A percentile compares a stretch with the other conserved stretches of the same genome.
Evolutionary conservation across 345 rosid genomes (phyloP).

Genomic region (Pelargonium nanum): DNA sequence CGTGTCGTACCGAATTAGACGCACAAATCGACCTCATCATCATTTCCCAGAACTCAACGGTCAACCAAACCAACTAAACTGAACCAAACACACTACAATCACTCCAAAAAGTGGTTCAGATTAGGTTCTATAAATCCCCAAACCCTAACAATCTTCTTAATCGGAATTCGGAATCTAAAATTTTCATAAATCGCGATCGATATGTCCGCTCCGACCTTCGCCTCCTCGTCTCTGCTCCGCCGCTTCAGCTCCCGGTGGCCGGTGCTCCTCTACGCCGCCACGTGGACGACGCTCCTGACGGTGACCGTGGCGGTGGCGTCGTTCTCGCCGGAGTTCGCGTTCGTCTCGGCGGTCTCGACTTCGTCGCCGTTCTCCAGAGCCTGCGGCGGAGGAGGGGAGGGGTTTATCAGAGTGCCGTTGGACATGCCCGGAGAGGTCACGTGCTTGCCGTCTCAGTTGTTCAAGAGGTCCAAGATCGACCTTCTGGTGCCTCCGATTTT

Average conservation of each 20-base stretch:
- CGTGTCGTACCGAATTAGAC: no score
- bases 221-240: conserved; percentile 19
- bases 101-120: background rate
- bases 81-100: background rate
- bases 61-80: background rate
- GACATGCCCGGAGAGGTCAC: conserved; percentile 19
- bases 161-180: no score
- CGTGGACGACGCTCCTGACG: conserved; percentile 24
- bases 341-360: conserved; percentile 23
- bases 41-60: background rate
- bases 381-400: conserved; percentile 12
- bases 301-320: conserved; percentile 20
- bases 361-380: conserved; percentile 13
- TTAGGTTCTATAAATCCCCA: background rate
- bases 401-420: conserved; percentile 24
- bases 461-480: conserved; percentile 25
- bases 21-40: no score
- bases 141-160: background rate
- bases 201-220: conserved; percentile 13
- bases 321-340: conserved; percentile 27
- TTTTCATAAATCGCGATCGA: no score
- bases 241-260: conserved; percentile 26
- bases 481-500: conserved; percentile 30
- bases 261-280: conserved; percentile 9
- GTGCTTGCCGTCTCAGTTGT: conserved; percentile 24